phyloP scores from a whole-genome alignment of 768 basidiomycete species.

The Tulasnella sp. region DNA sequence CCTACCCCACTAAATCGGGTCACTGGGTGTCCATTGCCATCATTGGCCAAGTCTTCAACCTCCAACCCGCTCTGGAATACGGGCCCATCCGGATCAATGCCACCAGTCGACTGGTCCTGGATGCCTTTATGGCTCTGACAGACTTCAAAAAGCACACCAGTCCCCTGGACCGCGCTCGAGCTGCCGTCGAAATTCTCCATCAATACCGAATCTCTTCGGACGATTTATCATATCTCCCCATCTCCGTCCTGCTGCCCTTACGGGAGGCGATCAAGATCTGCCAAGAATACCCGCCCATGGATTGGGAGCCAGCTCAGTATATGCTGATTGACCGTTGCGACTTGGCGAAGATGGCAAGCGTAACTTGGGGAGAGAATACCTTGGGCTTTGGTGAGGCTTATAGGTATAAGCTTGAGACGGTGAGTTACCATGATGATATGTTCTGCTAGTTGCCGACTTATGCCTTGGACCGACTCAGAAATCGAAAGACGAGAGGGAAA shows the following conservation, averaged over 20 bases:
- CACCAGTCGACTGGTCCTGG: conserved; percentile 25
- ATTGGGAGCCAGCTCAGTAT: conserved; percentile 75
- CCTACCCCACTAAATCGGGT: conserved; percentile 23
- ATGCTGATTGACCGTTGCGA: conserved; percentile 73
- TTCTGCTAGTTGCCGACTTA: conserved; percentile 25
- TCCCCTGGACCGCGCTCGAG: conserved; percentile 56
- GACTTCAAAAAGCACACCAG: conserved; percentile 36
- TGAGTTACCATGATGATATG: conserved; percentile 48
- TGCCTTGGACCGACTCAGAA: conserved; percentile 48
- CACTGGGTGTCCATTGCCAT: conserved; percentile 23
- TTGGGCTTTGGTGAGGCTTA: conserved; percentile 53
- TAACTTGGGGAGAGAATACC: conserved; percentile 35
- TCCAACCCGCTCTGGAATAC: conserved; percentile 37
- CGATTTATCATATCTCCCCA: conserved; percentile 60
- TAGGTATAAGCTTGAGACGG: conserved; percentile 58
- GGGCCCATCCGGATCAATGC: conserved; percentile 16
- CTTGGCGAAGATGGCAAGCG: conserved; percentile 60
- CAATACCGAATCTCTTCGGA: conserved; percentile 51
- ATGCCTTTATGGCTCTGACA: conserved; percentile 36
- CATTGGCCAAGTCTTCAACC: conserved; percentile 32
- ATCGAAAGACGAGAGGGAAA: conserved; percentile 40
- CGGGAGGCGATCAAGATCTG: conserved; percentile 84
- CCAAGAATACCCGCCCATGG: conserved; percentile 72
- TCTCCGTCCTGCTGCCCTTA: conserved; percentile 76
- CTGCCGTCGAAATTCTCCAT: conserved; percentile 62